These are phyloP conservation scores for Dendrostoma leiphaemia DNA, from an alignment of 2,329 filamentous ascomycete species.

Conservation along the genomic window DNA sequence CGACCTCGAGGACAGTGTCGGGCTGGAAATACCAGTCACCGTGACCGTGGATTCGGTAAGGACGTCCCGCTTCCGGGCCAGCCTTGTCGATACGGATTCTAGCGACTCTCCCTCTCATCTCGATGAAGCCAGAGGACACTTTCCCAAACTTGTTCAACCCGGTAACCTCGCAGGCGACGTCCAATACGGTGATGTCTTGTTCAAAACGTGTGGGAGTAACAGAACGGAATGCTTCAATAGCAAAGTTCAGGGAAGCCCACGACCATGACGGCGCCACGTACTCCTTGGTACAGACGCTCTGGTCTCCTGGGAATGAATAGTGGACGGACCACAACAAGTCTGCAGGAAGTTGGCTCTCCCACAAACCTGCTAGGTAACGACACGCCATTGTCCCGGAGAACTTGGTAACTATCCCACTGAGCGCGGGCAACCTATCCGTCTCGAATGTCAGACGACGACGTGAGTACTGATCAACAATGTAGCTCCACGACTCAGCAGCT, in stretches of 20 bases:
- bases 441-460: not conserved
- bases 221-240: too few relatives aligned
- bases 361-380: not conserved
- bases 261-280: constrained; percentile 6
- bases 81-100: not conserved
- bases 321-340: not conserved
- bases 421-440: not conserved
- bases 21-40: not conserved
- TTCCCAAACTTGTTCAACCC: not conserved
- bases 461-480: not conserved
- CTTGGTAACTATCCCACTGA: not conserved
- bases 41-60: too few relatives aligned
- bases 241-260: not conserved
- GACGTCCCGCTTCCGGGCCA: too few relatives aligned
- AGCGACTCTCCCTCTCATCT: not conserved
- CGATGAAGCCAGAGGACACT: not conserved
- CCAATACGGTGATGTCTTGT: not conserved
- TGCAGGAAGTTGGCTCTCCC: not conserved
- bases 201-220: too few relatives aligned
- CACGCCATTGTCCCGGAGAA: not conserved
- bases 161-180: not conserved
- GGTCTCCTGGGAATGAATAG: too few relatives aligned
- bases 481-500: not conserved
- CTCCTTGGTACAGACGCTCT: not conserved
- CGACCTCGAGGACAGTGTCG: not conserved